These are phyloP conservation scores for Coniochaeta hoffmannii DNA, from an alignment of 2,329 filamentous ascomycete genomes.

Conservation along the genomic window DNA sequence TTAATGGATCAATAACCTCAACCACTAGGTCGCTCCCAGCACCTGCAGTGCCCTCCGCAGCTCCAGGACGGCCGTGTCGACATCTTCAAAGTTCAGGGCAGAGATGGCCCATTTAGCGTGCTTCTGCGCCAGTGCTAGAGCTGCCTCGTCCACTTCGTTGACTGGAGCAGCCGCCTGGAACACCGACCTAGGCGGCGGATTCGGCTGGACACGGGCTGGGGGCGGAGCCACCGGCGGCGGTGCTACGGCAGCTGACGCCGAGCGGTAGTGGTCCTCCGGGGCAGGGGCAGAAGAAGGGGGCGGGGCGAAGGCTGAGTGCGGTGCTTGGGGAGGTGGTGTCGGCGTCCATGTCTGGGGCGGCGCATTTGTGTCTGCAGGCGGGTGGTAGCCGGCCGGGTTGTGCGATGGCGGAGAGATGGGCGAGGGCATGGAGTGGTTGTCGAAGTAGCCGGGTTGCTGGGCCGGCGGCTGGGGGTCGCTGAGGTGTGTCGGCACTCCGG, in stretches of 20 bases:
- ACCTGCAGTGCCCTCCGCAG: constrained; percentile 64
- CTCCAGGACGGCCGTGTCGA: constrained; percentile 81
- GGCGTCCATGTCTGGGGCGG: constrained; percentile 14
- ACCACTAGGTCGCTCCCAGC: constrained; percentile 48
- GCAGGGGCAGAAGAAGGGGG: constrained; percentile 14
- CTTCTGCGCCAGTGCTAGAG: constrained; percentile 78
- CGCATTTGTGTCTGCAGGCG: constrained; percentile 13
- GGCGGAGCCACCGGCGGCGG: constrained; percentile 18
- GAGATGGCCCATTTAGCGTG: constrained; percentile 97
- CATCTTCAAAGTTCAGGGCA: constrained; percentile 93
- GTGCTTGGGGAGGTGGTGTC: constrained; percentile 20
- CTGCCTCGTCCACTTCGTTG: constrained; percentile 50
- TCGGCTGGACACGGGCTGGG: constrained; percentile 11
- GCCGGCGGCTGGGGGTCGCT: constrained; percentile 7
- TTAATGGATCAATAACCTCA: not conserved
- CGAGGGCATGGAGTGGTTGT: constrained; percentile 14
- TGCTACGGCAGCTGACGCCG: constrained; percentile 20
- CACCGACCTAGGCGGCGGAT: constrained; percentile 8
- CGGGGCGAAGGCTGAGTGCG: constrained; percentile 18
- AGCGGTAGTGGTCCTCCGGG: constrained; percentile 27
- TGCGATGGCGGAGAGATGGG: constrained; percentile 21
- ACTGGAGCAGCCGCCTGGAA: constrained; percentile 12
- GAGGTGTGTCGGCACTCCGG: constrained; percentile 21
- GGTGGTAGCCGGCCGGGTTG: constrained; percentile 15
- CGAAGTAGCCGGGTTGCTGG: constrained; percentile 13